phyloP scores from a whole-genome alignment of 2,329 filamentous ascomycete species.

The Diaporthe caulivora region DNA sequence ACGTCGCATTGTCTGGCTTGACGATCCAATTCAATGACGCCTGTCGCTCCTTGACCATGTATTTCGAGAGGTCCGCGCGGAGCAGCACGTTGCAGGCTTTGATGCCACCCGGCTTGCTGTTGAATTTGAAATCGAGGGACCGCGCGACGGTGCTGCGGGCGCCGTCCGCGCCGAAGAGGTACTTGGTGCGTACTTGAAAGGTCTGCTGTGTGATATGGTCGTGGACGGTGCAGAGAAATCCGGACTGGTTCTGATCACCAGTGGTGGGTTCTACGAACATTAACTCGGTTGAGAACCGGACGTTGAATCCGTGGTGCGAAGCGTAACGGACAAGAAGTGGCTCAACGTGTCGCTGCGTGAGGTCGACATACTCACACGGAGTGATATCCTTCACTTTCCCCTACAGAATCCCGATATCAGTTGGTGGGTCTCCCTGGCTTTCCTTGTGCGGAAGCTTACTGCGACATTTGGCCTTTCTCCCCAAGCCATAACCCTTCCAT shows the following conservation, averaged over 20 bases:
- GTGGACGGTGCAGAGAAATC: slow-evolving; percentile 44
- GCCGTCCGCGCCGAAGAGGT: slow-evolving; percentile 69
- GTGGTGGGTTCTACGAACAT: slow-evolving; percentile 44
- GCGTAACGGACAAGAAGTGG: slow-evolving; percentile 57
- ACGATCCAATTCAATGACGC: slow-evolving; percentile 69
- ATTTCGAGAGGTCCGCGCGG: slow-evolving; percentile 59
- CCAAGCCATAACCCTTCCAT: slow-evolving; percentile 52
- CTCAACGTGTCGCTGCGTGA: slow-evolving; percentile 57
- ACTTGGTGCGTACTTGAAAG: slow-evolving; percentile 63
- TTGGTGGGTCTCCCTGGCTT: background rate
- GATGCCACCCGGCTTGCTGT: background rate
- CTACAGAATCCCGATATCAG: background rate
- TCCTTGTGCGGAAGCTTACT: slow-evolving; percentile 38
- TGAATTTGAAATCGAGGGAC: slow-evolving; percentile 7
- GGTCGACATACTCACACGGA: slow-evolving; percentile 47
- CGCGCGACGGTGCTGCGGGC: slow-evolving; percentile 28
- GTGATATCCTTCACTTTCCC: slow-evolving; percentile 50
- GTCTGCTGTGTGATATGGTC: slow-evolving; percentile 50
- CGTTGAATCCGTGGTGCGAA: slow-evolving; percentile 51
- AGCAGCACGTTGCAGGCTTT: slow-evolving; percentile 31
- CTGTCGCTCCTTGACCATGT: slow-evolving; percentile 57
- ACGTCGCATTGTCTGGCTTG: slow-evolving; percentile 59
- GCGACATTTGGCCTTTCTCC: slow-evolving; percentile 48
- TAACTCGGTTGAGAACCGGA: slow-evolving; percentile 55
- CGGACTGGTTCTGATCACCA: background rate